A percentile compares a stretch with the other conserved stretches of the same genome.
phyloP scores from a whole-genome alignment of 2,329 filamentous ascomycete species.

The Pyricularia grisea region DNA sequence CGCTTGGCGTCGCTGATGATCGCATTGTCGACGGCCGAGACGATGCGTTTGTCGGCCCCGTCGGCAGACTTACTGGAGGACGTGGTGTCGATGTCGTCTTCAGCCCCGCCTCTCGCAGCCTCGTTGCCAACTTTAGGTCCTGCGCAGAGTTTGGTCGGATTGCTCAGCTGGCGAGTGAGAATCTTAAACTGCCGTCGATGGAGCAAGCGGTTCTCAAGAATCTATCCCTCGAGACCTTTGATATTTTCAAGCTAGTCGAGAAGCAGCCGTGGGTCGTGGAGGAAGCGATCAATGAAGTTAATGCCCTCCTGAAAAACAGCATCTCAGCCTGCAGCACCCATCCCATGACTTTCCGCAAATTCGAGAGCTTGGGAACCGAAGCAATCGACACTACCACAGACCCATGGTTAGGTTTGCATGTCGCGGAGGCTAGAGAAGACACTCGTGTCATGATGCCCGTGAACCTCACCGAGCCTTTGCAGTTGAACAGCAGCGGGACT shows the following conservation, averaged over 20 bases:
- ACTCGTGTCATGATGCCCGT: background rate
- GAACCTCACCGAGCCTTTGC: background rate
- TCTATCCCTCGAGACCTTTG: conserved; percentile 14
- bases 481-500: conserved; percentile 20
- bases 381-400: conserved; percentile 2
- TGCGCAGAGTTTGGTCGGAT: conserved; percentile 16
- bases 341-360: conserved; percentile 1
- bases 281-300: background rate
- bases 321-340: conserved; percentile 1
- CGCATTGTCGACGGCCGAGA: conserved; percentile 23
- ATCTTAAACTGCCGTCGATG: background rate
- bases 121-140: conserved; percentile 22
- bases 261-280: conserved; percentile 7
- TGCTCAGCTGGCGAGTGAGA: conserved; percentile 6
- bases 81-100: conserved; percentile 33
- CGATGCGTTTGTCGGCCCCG: conserved; percentile 8
- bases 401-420: conserved; percentile 1
- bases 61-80: conserved; percentile 21
- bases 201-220: conserved; percentile 6
- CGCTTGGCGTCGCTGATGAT: conserved; percentile 8
- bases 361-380: conserved; percentile 6
- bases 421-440: conserved; percentile 1
- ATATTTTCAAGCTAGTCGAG: conserved; percentile 10
- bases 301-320: background rate
- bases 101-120: conserved; percentile 29